A percentile compares a stretch with the other conserved stretches of the same genome.
Conservation (phyloP, 2,329 filamentous ascomycete genomes). For the Lasiodiplodia citricola region DNA sequence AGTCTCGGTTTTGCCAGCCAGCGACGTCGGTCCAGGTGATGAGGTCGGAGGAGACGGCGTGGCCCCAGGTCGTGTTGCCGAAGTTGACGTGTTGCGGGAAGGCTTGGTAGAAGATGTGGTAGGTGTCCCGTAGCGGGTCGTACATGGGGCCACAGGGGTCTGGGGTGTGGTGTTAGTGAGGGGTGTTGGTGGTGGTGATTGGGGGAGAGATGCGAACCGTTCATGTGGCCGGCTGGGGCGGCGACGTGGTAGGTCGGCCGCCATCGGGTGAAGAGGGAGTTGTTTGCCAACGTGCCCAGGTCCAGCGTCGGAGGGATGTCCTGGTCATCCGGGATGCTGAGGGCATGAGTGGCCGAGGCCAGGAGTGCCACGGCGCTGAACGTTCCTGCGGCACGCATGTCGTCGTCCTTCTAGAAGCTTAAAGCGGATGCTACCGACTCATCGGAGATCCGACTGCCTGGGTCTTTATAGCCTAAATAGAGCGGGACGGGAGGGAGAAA, state of each 20-base stretch:
- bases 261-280: conserved; percentile 57
- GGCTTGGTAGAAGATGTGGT: conserved; percentile 62
- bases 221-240: conserved; percentile 57
- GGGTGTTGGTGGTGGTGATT: neutral
- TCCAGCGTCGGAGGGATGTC: conserved; percentile 11
- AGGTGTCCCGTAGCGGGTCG: conserved; percentile 53
- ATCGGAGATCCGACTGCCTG: neutral
- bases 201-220: conserved; percentile 33
- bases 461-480: neutral
- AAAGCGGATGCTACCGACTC: neutral
- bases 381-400: neutral
- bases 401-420: neutral
- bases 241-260: conserved; percentile 53
- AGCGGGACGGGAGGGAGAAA: neutral
- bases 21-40: conserved; percentile 33
- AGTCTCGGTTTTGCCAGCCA: too few species aligned
- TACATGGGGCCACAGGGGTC: conserved; percentile 58
- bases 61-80: conserved; percentile 52
- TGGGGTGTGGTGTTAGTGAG: conserved; percentile 35
- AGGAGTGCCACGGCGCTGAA: neutral
- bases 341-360: neutral
- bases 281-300: conserved; percentile 45
- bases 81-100: conserved; percentile 55
- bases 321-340: conserved; percentile 5
- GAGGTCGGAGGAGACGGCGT: conserved; percentile 58